A percentile compares a stretch with the other conserved stretches of the same genome.
Conservation (phyloP, 2,329 filamentous ascomycete species). For the Hymenoscyphus infarciens region DNA sequence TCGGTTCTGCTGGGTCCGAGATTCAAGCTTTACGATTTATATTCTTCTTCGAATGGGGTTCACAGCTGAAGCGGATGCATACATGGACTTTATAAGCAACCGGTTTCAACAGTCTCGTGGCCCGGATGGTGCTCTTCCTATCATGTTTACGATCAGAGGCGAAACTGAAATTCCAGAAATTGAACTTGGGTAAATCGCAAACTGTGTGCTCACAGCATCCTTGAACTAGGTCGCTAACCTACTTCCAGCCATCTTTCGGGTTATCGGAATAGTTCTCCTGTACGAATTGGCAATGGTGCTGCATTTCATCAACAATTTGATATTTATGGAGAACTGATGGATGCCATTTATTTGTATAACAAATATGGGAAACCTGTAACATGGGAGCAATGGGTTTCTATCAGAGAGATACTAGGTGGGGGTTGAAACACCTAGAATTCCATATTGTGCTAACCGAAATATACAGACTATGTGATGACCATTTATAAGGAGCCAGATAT, state of each 20-base stretch:
- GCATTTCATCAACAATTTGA: slow-evolving; percentile 75
- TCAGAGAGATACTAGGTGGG: slow-evolving; percentile 60
- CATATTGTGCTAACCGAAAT: slow-evolving; percentile 20
- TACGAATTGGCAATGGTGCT: slow-evolving; percentile 74
- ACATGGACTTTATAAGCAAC: slow-evolving; percentile 74
- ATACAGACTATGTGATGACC: slow-evolving; percentile 62
- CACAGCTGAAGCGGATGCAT: slow-evolving; percentile 70
- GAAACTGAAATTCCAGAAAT: slow-evolving; percentile 70
- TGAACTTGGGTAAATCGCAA: slow-evolving; percentile 47
- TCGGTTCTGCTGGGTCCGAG: slow-evolving; percentile 74
- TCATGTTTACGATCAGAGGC: slow-evolving; percentile 79
- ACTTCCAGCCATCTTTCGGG: slow-evolving; percentile 59
- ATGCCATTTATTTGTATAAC: slow-evolving; percentile 74
- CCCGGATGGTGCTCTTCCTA: slow-evolving; percentile 61
- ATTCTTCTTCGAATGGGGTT: slow-evolving; percentile 74
- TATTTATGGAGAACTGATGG: slow-evolving; percentile 76
- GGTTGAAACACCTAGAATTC: not conserved
- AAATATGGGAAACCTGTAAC: slow-evolving; percentile 74
- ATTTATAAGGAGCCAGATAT: slow-evolving; percentile 69
- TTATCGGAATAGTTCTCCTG: slow-evolving; percentile 66
- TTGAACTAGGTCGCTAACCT: slow-evolving; percentile 13
- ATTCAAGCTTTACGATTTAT: slow-evolving; percentile 75
- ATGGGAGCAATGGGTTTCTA: slow-evolving; percentile 72
- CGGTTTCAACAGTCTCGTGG: slow-evolving; percentile 61
- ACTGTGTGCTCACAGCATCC: not conserved